These are phyloP conservation scores for Sarocladiaceae sp. DNA, from an alignment of 2,329 filamentous ascomycete species.

Conservation along the genomic window DNA sequence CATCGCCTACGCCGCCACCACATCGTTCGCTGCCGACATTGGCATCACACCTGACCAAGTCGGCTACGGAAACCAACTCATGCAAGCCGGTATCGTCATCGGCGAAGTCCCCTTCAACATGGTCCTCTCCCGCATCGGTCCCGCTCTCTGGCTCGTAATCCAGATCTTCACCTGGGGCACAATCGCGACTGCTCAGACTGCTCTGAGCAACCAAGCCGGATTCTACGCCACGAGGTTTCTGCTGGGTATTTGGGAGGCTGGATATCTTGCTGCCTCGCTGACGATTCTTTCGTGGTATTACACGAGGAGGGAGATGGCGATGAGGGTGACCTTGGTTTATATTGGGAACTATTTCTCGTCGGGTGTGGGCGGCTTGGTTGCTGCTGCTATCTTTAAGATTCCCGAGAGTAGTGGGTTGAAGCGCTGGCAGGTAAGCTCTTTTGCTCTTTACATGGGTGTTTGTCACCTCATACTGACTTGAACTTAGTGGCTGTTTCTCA, in stretches of 20 bases:
- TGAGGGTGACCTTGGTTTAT: slow-evolving; percentile 13
- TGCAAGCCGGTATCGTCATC: slow-evolving; percentile 39
- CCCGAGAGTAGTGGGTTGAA: neutral
- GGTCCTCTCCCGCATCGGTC: slow-evolving; percentile 9
- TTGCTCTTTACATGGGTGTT: too few relatives aligned
- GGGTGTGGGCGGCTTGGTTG: slow-evolving; percentile 10
- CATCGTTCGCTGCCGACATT: slow-evolving; percentile 39
- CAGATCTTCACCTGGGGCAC: slow-evolving; percentile 15
- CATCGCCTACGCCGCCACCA: slow-evolving; percentile 41
- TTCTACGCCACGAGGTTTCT: slow-evolving; percentile 16
- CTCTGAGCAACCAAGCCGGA: slow-evolving; percentile 11
- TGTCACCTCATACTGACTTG: neutral
- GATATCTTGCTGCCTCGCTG: slow-evolving; percentile 15
- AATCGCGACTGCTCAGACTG: slow-evolving; percentile 13
- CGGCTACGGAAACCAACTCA: slow-evolving; percentile 41
- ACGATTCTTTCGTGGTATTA: slow-evolving; percentile 15
- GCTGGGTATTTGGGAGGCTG: slow-evolving; percentile 16
- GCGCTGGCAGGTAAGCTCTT: neutral
- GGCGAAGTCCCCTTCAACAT: slow-evolving; percentile 21
- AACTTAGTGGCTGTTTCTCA: slow-evolving; percentile 11
- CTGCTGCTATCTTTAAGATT: slow-evolving; percentile 12
- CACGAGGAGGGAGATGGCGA: slow-evolving; percentile 15
- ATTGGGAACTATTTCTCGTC: slow-evolving; percentile 12
- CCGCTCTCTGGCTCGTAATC: slow-evolving; percentile 12
- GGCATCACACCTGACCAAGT: slow-evolving; percentile 40